Percentiles rank a stretch among this genome's conserved stretches.
Evolutionary conservation across 495 filamentous ascomycete species (phyloP).

Genomic region (Aspergillus wentii): DNA sequence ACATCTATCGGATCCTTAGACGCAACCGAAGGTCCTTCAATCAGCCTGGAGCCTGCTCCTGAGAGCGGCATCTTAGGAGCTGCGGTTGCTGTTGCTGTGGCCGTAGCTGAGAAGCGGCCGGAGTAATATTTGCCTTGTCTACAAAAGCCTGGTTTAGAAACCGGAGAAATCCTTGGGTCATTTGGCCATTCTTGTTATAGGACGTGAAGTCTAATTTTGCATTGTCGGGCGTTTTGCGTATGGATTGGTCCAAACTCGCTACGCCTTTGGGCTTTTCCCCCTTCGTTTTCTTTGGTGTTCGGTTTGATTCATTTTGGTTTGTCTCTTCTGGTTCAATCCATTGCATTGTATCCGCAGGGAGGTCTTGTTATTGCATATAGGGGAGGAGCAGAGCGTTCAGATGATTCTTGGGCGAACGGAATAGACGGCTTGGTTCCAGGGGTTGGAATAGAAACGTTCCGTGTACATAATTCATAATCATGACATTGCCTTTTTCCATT

Average conservation of each 20-base stretch:
- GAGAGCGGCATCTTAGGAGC: slow-evolving; percentile 55
- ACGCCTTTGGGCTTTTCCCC: slow-evolving; percentile 1
- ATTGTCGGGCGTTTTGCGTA: slow-evolving; percentile 11
- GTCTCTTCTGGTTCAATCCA: not conserved
- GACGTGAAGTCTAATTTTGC: slow-evolving; percentile 6
- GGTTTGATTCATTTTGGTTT: not conserved
- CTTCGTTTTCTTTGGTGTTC: not conserved
- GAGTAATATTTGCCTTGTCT: too few relatives aligned
- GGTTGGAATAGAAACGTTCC: slow-evolving; percentile 9
- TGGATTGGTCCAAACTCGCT: not conserved
- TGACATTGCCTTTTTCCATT: too few relatives aligned
- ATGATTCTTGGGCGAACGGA: slow-evolving; percentile 11
- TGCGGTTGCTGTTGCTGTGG: slow-evolving; percentile 49
- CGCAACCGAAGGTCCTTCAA: slow-evolving; percentile 15
- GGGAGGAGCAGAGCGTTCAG: slow-evolving; percentile 5
- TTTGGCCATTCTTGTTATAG: not conserved
- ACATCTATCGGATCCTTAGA: slow-evolving; percentile 5
- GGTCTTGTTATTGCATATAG: slow-evolving; percentile 14
- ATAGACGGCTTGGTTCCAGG: slow-evolving; percentile 9
- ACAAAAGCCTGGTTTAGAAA: too few relatives aligned
- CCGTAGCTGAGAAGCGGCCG: slow-evolving; percentile 19
- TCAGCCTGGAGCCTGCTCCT: slow-evolving; percentile 43
- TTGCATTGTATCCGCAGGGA: not conserved
- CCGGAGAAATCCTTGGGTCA: slow-evolving; percentile 1
- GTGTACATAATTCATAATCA: slow-evolving; percentile 23